Base-by-base conservation (phyloP, 139 green algal genomes). In the Tetradesmus lagerheimii region DNA sequence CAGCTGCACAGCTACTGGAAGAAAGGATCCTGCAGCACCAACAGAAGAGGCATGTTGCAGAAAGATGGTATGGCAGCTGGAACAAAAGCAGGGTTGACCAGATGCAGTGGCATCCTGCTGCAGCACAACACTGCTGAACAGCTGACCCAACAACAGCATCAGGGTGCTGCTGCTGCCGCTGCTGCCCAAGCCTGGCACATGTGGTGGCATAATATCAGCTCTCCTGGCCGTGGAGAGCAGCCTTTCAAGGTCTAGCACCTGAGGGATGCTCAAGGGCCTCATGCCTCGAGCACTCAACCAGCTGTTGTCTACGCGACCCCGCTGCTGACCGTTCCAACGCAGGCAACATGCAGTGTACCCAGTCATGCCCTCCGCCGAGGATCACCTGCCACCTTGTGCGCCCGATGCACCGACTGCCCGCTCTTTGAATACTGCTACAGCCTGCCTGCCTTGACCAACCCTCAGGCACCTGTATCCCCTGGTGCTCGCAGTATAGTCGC, bases 361-460 rank as follows among this genome's bases (percentile, higher is more conserved):
- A 71, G 57, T n/a, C 25, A 31, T 71, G 8, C 4, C 23, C 20
- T 15, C 57, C 23, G 57, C 25, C 57, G 8, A 71, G 57, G 57
- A 71, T 71, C 57, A 71, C 57, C 57, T 71, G 57, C 57, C 25
- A n/a, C 57, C 53, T 66, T 23, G 15, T 66, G 53, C 53, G 15
- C 53, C 20, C 31, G 57, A 23, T 31, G 57, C 57, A 71, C 57
- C 57, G 57, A n/a, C 57, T 71, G 57, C 57, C 57, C 57, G 57
- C 57, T 71, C 57, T 71, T 71, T 71, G 57, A 71, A 71, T 71
- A 71, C 57, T 71, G 57, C 57, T 71, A 71, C 57, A 71, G 57
- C 57, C 57, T 71, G 57, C 57, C 57, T 71, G 2, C 57, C 57
- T 71, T 71, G 57, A 71, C 57, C 57, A 71, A 23, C 57, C 1